A percentile compares a stretch with the other conserved stretches of the same genome.
Evolutionary conservation across 2,329 filamentous ascomycete genomes (phyloP).

Genomic region (Sphaerulina musiva): DNA sequence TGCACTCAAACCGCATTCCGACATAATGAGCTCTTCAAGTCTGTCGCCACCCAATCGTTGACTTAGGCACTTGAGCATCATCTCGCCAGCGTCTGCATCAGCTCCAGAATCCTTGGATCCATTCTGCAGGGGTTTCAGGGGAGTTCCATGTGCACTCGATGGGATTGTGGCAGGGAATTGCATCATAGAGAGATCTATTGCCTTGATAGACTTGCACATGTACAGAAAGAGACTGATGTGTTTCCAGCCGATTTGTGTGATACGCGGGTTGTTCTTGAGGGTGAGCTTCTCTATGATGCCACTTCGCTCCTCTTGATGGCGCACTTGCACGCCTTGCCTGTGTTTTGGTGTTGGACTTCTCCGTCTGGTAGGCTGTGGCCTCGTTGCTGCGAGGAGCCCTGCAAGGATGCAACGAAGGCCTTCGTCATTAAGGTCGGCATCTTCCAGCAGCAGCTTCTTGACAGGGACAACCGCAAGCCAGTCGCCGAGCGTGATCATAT

Average conservation of each 20-base stretch:
- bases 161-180: conserved; percentile 56
- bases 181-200: conserved; percentile 78
- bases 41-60: conserved; percentile 68
- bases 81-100: conserved; percentile 51
- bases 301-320: conserved; percentile 42
- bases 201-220: conserved; percentile 79
- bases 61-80: conserved; percentile 68
- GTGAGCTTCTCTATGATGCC: conserved; percentile 82
- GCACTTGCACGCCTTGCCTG: conserved; percentile 21
- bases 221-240: conserved; percentile 85
- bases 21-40: conserved; percentile 76
- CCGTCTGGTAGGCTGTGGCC: conserved; percentile 44
- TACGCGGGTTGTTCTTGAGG: conserved; percentile 80
- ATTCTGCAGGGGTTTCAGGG: conserved; percentile 19
- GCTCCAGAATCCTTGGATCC: background rate
- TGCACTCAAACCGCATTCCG: conserved; percentile 67
- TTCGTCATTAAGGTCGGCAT: conserved; percentile 80
- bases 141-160: conserved; percentile 19
- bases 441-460: conserved; percentile 76
- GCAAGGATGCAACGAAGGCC: conserved; percentile 80
- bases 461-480: conserved; percentile 92
- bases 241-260: conserved; percentile 83
- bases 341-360: conserved; percentile 27
- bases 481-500: conserved; percentile 82
- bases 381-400: conserved; percentile 73